A percentile compares a stretch with the other conserved stretches of the same genome.
Evolutionary conservation across 176 grass and related monocot genomes (phyloP).

Genomic region (Ampelocalamus luodianensis): DNA sequence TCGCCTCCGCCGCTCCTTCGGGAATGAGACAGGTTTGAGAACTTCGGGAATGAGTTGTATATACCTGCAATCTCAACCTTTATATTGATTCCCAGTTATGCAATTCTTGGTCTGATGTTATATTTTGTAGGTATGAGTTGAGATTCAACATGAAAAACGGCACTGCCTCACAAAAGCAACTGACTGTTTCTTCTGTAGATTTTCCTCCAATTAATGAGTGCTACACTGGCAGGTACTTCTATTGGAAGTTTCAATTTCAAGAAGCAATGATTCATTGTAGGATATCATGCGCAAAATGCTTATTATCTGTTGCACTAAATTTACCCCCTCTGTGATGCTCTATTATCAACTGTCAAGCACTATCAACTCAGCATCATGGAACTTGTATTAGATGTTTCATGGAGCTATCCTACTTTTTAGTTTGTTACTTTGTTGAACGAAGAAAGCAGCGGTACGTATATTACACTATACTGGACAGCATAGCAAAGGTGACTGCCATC

Average conservation of each 20-base stretch:
- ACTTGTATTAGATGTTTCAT: neutral
- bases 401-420: neutral
- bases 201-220: slow-evolving; percentile 94
- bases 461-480: slow-evolving; percentile 68
- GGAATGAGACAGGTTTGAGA: no score
- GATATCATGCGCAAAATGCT: neutral
- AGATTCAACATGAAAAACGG: slow-evolving; percentile 92
- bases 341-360: neutral
- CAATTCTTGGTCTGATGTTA: neutral
- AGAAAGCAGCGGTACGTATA: slow-evolving; percentile 87
- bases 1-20: no score
- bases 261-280: neutral
- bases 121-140: slow-evolving; percentile 79
- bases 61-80: no score
- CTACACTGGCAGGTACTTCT: slow-evolving; percentile 76
- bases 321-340: neutral
- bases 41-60: no score
- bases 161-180: slow-evolving; percentile 78
- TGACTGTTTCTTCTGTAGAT: slow-evolving; percentile 87
- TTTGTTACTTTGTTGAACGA: slow-evolving; percentile 21
- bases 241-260: neutral
- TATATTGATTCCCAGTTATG: slow-evolving; percentile 35
- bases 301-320: slow-evolving; percentile 14
- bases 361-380: neutral
- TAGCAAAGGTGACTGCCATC: slow-evolving; percentile 69